Evolutionary conservation across 2,329 filamentous ascomycete species (phyloP).

Genomic region (Chaetomium strumarium): DNA sequence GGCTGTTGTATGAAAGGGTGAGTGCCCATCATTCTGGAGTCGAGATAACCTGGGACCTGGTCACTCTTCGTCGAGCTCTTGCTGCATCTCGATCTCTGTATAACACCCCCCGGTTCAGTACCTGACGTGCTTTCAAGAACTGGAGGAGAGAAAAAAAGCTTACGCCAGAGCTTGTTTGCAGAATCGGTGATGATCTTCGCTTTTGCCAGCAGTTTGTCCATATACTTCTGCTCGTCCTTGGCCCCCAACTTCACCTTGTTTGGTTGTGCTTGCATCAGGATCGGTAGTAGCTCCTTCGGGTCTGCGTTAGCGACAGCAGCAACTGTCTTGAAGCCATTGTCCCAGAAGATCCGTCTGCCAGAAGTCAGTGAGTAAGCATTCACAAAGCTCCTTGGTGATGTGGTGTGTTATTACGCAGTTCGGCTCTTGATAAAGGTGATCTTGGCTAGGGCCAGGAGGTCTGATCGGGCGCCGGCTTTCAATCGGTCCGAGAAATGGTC

Average conservation of each 20-base stretch:
- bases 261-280: conserved; percentile 69
- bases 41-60: background rate
- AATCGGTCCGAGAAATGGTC: conserved; percentile 72
- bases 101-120: background rate
- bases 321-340: conserved; percentile 67
- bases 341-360: conserved; percentile 57
- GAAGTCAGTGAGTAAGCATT: background rate
- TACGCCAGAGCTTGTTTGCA: conserved; percentile 65
- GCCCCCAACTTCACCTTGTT: conserved; percentile 54
- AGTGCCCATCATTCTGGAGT: background rate
- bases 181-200: conserved; percentile 63
- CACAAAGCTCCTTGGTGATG: background rate
- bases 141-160: conserved; percentile 26
- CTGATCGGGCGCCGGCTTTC: conserved; percentile 64
- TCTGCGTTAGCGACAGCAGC: conserved; percentile 64
- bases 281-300: conserved; percentile 59
- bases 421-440: conserved; percentile 72
- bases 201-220: conserved; percentile 59
- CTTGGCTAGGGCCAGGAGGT: conserved; percentile 64
- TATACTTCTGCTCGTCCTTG: conserved; percentile 53
- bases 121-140: background rate
- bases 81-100: conserved; percentile 46
- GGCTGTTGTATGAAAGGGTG: no score
- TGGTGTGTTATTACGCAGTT: conserved; percentile 49
- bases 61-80: conserved; percentile 41